Evolutionary conservation across 2,329 filamentous ascomycete genomes (phyloP), one percentile per base, ranked within the genome.

Genomic region (Blastomyces emzantsi): DNA sequence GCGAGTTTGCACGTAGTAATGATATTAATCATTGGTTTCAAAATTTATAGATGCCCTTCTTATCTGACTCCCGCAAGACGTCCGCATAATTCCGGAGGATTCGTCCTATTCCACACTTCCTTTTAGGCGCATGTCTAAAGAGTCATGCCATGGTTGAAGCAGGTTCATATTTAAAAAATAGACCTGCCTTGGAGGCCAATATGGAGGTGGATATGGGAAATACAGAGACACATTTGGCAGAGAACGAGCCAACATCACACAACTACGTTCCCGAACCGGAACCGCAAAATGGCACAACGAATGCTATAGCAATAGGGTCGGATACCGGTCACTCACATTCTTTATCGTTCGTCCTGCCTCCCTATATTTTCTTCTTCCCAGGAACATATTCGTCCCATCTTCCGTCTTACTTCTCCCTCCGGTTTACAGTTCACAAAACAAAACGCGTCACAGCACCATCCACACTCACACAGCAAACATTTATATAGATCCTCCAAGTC

Each of bases 401-500:
- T 57, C 8, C 36, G 19, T 41, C 9, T 2, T 39, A 56, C 30
- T 15, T 41, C 2, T 25, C 19, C n/a, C 33, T 5, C 30, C 30
- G 30, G 28, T 55, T 22, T 17, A 17, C n/a, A 25, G 9, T 28
- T 11, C 11, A 28, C 11, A 51, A 25, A 51, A 28, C 47, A 3
- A 25, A 28, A 9, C 5, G 47, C 47, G 22, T 51, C 47, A 28
- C 25, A 25, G 8, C 41, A 7, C 33, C 33, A 60, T 22, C 8
- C 57, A 15, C 57, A 33, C 19, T 47, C 25, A 45, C 57, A 47
- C 9, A 30, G 17, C 45, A 43, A 62, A 62, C 49, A 8, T 19
- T 39, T n/a, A 57, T 73, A 73, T 67, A 73, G 70, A 68, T 77
- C 75, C 13, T 77, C 74, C 54, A 73, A 69, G 62, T 77, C 74